phyloP scores from a whole-genome alignment of 192 early-diverging fungal genomes.

The Coemansia sp. region DNA sequence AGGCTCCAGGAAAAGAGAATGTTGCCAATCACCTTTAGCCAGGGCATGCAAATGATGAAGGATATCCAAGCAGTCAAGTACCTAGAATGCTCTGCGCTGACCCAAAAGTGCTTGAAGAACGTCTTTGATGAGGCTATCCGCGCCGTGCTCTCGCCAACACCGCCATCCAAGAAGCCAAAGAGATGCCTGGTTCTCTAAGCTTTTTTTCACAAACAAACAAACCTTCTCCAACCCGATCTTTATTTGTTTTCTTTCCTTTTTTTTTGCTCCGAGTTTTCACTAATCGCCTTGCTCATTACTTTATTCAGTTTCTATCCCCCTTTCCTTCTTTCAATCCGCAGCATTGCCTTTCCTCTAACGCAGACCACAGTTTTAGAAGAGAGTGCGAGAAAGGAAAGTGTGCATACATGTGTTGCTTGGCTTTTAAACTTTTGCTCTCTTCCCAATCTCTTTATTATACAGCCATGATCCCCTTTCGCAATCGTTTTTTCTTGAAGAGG shows the following conservation, averaged over 20 bases:
- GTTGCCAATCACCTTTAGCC: slow-evolving; percentile 83
- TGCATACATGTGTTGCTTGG: neutral
- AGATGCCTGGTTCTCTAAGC: slow-evolving; percentile 76
- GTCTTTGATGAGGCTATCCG: slow-evolving; percentile 99
- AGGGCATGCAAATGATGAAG: slow-evolving; percentile 86
- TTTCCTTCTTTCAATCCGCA: neutral
- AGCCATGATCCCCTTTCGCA: too few species aligned
- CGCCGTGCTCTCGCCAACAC: slow-evolving; percentile 79
- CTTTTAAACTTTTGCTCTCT: neutral
- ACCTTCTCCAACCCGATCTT: neutral
- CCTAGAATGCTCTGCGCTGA: slow-evolving; percentile 96
- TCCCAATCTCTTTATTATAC: neutral
- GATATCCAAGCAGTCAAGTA: slow-evolving; percentile 91
- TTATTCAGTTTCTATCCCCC: neutral
- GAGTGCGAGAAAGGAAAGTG: neutral
- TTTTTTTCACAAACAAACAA: neutral
- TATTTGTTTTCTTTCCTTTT: slow-evolving; percentile 2
- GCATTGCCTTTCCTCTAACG: neutral
- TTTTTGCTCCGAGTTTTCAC: slow-evolving; percentile 8
- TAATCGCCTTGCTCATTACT: slow-evolving; percentile 16
- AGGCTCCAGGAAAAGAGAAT: slow-evolving; percentile 84
- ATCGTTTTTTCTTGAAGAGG: too few species aligned
- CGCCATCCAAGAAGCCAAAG: slow-evolving; percentile 64
- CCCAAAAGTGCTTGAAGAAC: slow-evolving; percentile 96
- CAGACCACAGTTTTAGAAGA: neutral